Base-by-base conservation (phyloP, 805 yeast species). In the Peterozyma xylosa region DNA sequence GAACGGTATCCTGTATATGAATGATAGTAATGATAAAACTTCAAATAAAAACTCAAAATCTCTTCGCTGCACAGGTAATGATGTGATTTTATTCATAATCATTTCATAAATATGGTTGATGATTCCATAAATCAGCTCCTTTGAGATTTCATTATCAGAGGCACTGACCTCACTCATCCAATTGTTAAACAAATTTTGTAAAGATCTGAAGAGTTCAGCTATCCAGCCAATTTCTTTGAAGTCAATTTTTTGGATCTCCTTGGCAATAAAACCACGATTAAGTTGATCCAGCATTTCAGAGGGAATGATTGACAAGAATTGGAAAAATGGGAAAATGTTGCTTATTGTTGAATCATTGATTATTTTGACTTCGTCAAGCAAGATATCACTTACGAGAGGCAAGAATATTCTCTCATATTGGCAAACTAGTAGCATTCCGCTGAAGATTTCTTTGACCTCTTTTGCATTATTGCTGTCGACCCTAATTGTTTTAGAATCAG, bases 1-100 rank as follows among this genome's bases (percentile, higher is more conserved):
- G 33, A 49, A 47, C 2, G 68, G 62, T 0, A 64, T 35, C 11
- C 38, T 41, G 30, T 51, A 43, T 14, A 53, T 38, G 6, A 47
- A 36, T 11, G 45, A 39, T 30, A 59, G 27, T 5, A 57, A 42
- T 14, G 33, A 38, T 10, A 41, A 11, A 3, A 32, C 18, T 17
- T 36, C 36, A 2, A 41, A 30, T 32, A 7, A 21, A 21, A 21
- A 7, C 7, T 21, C 27, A 7, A 21, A 21, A 21, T 21, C 27
- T 4, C 27, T 5, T 21, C 7, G 27, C 7, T 21, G 4, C 4
- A 7, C 27, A 21, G 4, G 4, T 21, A 21, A 21, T 7, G 27
- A 4, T 21, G 27, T 21, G 27, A 21, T 21, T 21, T 21, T 21
- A 21, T 4, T 21, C 27, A 21, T 21, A 7, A 21, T n/a, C 14